A percentile compares a stretch with the other conserved stretches of the same genome.
Evolutionary conservation across 2,329 filamentous ascomycete species (phyloP).

Genomic region (Cladorrhinum sp.): DNA sequence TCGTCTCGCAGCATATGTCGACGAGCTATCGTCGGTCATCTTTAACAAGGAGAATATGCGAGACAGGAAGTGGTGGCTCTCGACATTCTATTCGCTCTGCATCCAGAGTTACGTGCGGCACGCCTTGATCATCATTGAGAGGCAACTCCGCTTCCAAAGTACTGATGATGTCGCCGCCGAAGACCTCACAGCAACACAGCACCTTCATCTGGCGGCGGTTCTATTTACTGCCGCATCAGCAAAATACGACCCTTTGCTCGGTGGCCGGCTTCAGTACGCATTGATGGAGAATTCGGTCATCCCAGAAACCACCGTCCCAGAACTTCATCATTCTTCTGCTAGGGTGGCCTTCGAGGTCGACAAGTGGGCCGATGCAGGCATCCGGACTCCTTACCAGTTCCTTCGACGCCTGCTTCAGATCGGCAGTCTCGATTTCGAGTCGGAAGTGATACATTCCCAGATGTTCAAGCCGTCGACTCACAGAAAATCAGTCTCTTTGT

Average conservation of each 20-base stretch:
- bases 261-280: constrained; percentile 29
- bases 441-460: constrained; percentile 4
- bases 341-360: constrained; percentile 28
- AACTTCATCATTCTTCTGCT: constrained; percentile 29
- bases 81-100: constrained; percentile 33
- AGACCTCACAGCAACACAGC: constrained; percentile 31
- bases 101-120: constrained; percentile 34
- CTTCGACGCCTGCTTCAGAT: constrained; percentile 31
- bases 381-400: constrained; percentile 33
- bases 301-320: constrained; percentile 29
- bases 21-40: constrained; percentile 32
- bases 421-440: constrained; percentile 32
- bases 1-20: constrained; percentile 29
- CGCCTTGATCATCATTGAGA: constrained; percentile 30
- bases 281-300: constrained; percentile 29
- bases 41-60: constrained; percentile 35
- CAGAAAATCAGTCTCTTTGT: not conserved
- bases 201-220: constrained; percentile 31
- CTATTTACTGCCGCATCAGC: constrained; percentile 34
- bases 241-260: constrained; percentile 33
- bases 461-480: constrained; percentile 8
- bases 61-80: constrained; percentile 33
- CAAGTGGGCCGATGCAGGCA: constrained; percentile 29
- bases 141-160: constrained; percentile 28
- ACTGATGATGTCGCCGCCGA: constrained; percentile 27